phyloP scores from a whole-genome alignment of 805 yeast genomes.

The Scheffersomyces coipomensis region DNA sequence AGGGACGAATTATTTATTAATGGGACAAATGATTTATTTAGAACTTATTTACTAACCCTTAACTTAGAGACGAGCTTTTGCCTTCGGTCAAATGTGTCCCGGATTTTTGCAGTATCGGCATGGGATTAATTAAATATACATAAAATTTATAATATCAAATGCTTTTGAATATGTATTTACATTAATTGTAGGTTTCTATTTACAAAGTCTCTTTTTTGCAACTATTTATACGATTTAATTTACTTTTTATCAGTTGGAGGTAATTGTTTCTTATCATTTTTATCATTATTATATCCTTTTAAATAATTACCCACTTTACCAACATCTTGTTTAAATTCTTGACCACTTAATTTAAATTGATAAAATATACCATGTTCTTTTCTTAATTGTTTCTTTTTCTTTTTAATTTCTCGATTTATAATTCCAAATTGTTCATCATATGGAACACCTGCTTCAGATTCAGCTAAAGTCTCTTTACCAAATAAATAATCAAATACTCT shows the following conservation, averaged over 20 bases:
- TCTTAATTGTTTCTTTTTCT: slow-evolving; percentile 49
- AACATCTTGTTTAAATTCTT: slow-evolving; percentile 30
- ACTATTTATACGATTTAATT: not conserved
- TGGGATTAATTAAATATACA: too few species aligned
- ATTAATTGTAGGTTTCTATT: not conserved
- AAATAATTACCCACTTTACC: slow-evolving; percentile 21
- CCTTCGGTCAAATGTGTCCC: too few species aligned
- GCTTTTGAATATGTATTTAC: not conserved
- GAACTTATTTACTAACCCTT: too few species aligned
- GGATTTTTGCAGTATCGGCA: too few species aligned
- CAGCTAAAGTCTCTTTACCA: slow-evolving; percentile 74
- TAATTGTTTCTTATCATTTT: not conserved
- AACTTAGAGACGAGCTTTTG: too few species aligned
- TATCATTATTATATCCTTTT: slow-evolving; percentile 5
- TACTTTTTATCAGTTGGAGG: slow-evolving; percentile 1
- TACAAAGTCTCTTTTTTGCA: too few species aligned
- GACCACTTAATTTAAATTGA: slow-evolving; percentile 46
- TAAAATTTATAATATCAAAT: too few species aligned
- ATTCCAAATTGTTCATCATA: slow-evolving; percentile 59
- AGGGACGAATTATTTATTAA: too few species aligned
- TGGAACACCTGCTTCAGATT: slow-evolving; percentile 69
- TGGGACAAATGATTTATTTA: too few species aligned
- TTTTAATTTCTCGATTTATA: slow-evolving; percentile 44
- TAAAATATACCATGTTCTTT: slow-evolving; percentile 61
- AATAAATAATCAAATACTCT: slow-evolving; percentile 78